These are phyloP conservation scores for Triangularia verruculosa DNA, from an alignment of 2,329 filamentous ascomycete species.

Conservation along the genomic window DNA sequence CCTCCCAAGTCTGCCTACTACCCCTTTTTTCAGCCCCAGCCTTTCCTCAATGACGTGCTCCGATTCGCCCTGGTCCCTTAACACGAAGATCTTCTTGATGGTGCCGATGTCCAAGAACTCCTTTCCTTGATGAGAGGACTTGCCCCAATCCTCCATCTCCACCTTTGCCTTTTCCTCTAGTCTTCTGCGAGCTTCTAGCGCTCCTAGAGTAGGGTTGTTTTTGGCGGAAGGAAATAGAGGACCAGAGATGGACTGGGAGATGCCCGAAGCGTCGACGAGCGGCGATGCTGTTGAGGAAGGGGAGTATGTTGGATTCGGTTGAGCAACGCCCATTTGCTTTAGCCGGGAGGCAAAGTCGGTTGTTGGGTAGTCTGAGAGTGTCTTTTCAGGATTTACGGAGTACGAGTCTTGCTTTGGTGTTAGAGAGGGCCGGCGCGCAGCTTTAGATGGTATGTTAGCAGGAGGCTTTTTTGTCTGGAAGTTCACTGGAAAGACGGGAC, in stretches of 20 bases:
- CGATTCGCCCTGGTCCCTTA: conserved; percentile 41
- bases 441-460: neutral
- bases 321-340: conserved; percentile 52
- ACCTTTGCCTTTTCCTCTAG: conserved; percentile 43
- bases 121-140: conserved; percentile 34
- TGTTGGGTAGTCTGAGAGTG: conserved; percentile 22
- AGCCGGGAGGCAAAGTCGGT: conserved; percentile 51
- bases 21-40: conserved; percentile 44
- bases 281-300: conserved; percentile 45
- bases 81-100: conserved; percentile 44
- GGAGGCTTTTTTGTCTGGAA: neutral
- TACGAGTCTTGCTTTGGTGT: conserved; percentile 41
- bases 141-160: conserved; percentile 44
- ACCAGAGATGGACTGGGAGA: conserved; percentile 9
- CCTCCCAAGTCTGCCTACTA: conserved; percentile 46
- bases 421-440: conserved; percentile 32
- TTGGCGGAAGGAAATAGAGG: conserved; percentile 19
- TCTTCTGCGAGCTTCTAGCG: conserved; percentile 46
- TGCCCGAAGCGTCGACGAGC: conserved; percentile 11
- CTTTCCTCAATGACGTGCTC: conserved; percentile 44
- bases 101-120: conserved; percentile 49
- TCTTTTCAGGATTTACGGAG: conserved; percentile 26
- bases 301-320: conserved; percentile 53
- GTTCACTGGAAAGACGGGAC: neutral
- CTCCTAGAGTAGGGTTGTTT: conserved; percentile 42